Conservation (phyloP, 352 stramenopile species). For the Blastocystis hominis region DNA sequence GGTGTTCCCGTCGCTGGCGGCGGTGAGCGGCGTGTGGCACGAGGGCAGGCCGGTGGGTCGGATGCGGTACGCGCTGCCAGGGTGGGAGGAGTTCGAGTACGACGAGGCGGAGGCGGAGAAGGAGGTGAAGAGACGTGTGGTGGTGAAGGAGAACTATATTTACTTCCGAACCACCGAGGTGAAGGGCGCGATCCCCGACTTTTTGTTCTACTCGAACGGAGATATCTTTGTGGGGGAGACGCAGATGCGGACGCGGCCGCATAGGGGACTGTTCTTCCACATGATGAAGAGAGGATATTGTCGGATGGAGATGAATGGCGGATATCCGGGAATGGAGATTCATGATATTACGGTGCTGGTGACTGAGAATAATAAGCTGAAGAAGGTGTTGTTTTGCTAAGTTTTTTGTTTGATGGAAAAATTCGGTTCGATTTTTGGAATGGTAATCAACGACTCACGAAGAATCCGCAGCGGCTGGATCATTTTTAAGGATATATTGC, state of each 20-base stretch:
- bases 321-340: background rate
- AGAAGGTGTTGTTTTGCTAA: background rate
- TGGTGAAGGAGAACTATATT: background rate
- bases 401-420: background rate
- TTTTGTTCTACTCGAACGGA: slow-evolving; percentile 26
- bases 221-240: slow-evolving; percentile 33
- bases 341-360: background rate
- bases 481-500: background rate
- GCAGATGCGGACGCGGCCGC: background rate
- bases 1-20: background rate
- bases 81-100: background rate
- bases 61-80: background rate
- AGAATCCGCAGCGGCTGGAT: background rate
- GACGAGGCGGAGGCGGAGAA: background rate
- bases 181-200: background rate
- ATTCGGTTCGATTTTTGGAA: background rate
- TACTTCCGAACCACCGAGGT: background rate
- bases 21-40: background rate
- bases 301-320: background rate
- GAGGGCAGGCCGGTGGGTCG: background rate
- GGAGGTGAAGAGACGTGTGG: background rate
- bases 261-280: background rate
- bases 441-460: background rate
- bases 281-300: background rate
- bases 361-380: background rate